Evolutionary conservation across 306 rosid genomes (phyloP), one percentile per base, ranked within the genome.

Genomic region (Rubus idaeus): DNA sequence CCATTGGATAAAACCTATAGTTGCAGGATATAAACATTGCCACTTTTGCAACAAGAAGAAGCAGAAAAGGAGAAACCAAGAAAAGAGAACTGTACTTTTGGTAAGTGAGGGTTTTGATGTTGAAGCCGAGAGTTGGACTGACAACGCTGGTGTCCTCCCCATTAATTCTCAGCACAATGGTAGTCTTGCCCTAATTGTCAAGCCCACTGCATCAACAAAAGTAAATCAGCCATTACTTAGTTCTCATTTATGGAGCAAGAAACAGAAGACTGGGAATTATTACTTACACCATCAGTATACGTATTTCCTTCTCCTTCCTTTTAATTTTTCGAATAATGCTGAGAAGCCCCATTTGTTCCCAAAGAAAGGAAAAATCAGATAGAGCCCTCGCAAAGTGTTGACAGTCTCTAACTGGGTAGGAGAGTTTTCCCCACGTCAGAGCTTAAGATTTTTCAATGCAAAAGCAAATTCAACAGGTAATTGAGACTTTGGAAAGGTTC

Each of bases 111-210:
- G 98, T 93, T 87, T 91, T 93, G 91, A 93, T 93, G 88, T 93
- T 93, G 88, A 93, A 93, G 51, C 98, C 98, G 5, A 93, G 92
- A 11, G 98, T 93, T 45, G 98, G 98, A 78, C 98, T 93, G 39
- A 93, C 91, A 49, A 93, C 90, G 47, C 97, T 93, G 6, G 97
- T 93, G 80, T 93, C 97, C 85, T 93, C 98, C 42, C 97, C 97
- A 44, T 90, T 93, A 53, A 93, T 93, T 87, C 90, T 93, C 80
- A 93, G 76, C 67, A 93, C 97, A 45, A 93, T 91, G 20, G 98
- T 93, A 6, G 98, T 93, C 86, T 91, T 93, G 30, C 98, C 98
- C 3, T 97, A 93, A 86, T 93, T 91, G 79, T 91, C 98, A 76
- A 93, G 90, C 35, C 98, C 98, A 20, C 97, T 93, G 84, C 78